Percentiles rank a stretch among this genome's conserved stretches.
Conservation (phyloP, 208 protist species). For the Leishmania braziliensis region DNA sequence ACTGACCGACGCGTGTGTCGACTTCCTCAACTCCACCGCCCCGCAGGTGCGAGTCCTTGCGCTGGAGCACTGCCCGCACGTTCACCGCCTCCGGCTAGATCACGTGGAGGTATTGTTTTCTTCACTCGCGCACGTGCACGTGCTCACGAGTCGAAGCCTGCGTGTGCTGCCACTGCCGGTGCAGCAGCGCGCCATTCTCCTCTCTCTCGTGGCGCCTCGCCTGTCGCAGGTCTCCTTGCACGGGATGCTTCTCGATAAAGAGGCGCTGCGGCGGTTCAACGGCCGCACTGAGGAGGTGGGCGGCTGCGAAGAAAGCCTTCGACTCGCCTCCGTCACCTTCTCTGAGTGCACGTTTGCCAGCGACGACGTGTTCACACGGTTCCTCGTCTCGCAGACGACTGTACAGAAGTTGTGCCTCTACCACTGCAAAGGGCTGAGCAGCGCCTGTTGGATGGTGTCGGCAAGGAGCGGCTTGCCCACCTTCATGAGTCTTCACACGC, state of each 20-base stretch:
- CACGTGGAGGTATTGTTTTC: constrained; percentile 11
- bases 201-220: constrained; percentile 1
- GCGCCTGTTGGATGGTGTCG: constrained; percentile 7
- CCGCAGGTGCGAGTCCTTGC: constrained; percentile 10
- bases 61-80: constrained; percentile 15
- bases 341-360: constrained; percentile 10
- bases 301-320: background rate
- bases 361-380: background rate
- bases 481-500: background rate
- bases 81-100: constrained; percentile 9
- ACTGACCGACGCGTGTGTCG: constrained; percentile 11
- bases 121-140: constrained; percentile 9
- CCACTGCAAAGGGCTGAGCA: constrained; percentile 11
- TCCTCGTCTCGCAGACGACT: constrained; percentile 1
- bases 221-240: constrained; percentile 11
- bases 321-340: constrained; percentile 10
- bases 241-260: constrained; percentile 1
- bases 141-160: constrained; percentile 7
- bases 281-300: background rate
- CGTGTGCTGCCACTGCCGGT: constrained; percentile 10
- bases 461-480: background rate
- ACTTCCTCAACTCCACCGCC: background rate
- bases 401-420: background rate
- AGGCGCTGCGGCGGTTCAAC: constrained; percentile 4
- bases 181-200: constrained; percentile 5